Evolutionary conservation across 2,329 filamentous ascomycete genomes (phyloP).

Genomic region (Paecilomyces dactylethromorphus): DNA sequence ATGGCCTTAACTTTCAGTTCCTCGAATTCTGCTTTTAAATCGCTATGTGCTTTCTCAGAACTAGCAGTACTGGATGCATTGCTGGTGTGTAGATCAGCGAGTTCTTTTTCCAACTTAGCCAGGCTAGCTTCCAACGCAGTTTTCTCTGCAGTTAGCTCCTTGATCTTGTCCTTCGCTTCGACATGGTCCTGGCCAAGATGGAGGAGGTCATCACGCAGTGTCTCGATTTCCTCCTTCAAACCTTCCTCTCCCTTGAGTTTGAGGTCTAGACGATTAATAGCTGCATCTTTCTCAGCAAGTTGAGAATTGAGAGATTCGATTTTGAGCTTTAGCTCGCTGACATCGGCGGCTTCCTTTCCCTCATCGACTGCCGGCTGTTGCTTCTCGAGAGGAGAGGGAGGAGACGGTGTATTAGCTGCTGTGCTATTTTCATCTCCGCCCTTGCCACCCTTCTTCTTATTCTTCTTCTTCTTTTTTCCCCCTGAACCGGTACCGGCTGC

Average conservation of each 20-base stretch:
- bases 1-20: constrained; percentile 64
- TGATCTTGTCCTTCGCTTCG: constrained; percentile 67
- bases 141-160: constrained; percentile 64
- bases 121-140: constrained; percentile 58
- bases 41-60: constrained; percentile 45
- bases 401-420: constrained; percentile 10
- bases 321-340: constrained; percentile 28
- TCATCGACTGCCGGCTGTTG: constrained; percentile 20
- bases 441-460: constrained; percentile 70
- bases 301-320: constrained; percentile 29
- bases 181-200: constrained; percentile 78
- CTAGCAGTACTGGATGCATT: constrained; percentile 41
- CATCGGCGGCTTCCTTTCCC: constrained; percentile 27
- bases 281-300: constrained; percentile 55
- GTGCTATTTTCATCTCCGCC: constrained; percentile 31
- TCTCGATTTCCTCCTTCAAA: constrained; percentile 78
- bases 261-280: constrained; percentile 64
- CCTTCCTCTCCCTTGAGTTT: constrained; percentile 71
- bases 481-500: constrained; percentile 26
- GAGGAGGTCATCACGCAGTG: constrained; percentile 70
- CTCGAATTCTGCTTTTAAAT: constrained; percentile 60
- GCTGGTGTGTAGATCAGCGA: constrained; percentile 49
- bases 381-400: constrained; percentile 9
- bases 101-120: constrained; percentile 62
- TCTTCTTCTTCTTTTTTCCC: constrained; percentile 69